These are phyloP conservation scores for Vairimorpha necatrix DNA, from an alignment of 371 early-diverging fungal species.

Conservation along the genomic window DNA sequence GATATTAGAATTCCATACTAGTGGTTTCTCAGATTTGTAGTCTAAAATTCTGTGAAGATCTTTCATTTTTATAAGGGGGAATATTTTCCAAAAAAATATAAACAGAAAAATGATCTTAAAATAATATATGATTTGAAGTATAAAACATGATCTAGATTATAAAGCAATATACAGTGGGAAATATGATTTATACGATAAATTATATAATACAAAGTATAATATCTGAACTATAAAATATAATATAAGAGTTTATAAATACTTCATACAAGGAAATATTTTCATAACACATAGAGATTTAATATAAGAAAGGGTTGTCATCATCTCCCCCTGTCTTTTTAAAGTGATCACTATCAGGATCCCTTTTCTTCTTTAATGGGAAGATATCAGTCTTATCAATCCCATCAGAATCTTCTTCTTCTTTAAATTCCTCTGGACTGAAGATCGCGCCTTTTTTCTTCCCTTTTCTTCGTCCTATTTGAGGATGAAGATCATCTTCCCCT, in stretches of 20 bases:
- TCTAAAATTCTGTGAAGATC: conserved; percentile 17
- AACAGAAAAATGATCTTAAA: background rate
- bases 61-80: conserved; percentile 11
- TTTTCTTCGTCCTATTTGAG: background rate
- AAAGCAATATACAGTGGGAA: too few relatives aligned
- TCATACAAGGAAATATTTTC: too few relatives aligned
- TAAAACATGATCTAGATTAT: too few relatives aligned
- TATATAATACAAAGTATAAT: too few relatives aligned
- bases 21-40: conserved; percentile 11
- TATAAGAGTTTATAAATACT: too few relatives aligned
- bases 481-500: conserved; percentile 17
- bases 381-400: background rate
- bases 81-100: too few relatives aligned
- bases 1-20: conserved; percentile 12
- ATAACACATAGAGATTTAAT: conserved; percentile 9
- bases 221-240: too few relatives aligned
- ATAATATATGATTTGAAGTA: background rate
- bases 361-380: conserved; percentile 4
- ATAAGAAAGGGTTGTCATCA: conserved; percentile 1
- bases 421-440: conserved; percentile 2
- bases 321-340: conserved; percentile 6
- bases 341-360: conserved; percentile 11
- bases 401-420: background rate
- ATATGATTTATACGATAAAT: too few relatives aligned
- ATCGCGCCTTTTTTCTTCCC: background rate